Evolutionary conservation across 148 eudicot genomes (phyloP).

Genomic region (Vaccinium vitisidaea): DNA sequence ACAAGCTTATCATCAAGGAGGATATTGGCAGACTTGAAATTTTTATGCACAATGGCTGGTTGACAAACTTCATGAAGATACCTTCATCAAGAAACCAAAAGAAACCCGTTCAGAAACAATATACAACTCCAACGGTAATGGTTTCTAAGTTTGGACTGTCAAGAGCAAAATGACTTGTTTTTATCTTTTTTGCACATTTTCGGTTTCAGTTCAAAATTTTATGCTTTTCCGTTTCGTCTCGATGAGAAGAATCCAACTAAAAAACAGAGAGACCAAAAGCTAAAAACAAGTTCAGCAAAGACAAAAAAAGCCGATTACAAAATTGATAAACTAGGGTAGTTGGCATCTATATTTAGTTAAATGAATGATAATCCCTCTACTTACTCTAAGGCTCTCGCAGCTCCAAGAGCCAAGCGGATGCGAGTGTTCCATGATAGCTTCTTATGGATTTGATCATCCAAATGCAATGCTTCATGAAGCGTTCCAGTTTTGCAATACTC

Average conservation of each 20-base stretch:
- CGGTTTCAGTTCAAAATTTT: neutral
- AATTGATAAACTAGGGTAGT: neutral
- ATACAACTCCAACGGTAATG: neutral
- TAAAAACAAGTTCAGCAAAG: neutral
- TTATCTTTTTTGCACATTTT: neutral
- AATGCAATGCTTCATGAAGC: conserved; percentile 73
- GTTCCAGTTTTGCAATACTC: conserved; percentile 71
- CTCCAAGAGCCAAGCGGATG: conserved; percentile 76
- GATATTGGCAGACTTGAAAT: conserved; percentile 82
- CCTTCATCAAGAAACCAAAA: conserved; percentile 38
- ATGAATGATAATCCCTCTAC: conserved; percentile 20
- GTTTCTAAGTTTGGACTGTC: neutral
- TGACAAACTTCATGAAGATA: conserved; percentile 82
- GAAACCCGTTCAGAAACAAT: conserved; percentile 10
- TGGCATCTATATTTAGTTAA: neutral
- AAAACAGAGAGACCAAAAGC: neutral
- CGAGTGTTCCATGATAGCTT: conserved; percentile 85
- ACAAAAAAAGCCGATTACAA: neutral
- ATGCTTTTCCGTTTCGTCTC: neutral
- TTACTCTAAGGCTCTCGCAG: conserved; percentile 94
- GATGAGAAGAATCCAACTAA: neutral
- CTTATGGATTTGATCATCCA: conserved; percentile 64
- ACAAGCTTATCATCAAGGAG: conserved; percentile 70
- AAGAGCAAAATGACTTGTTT: neutral
- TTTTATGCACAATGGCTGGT: conserved; percentile 73